phyloP scores from a whole-genome alignment of 2,329 filamentous ascomycete genomes.

The Penicillium sclerotigenum region DNA sequence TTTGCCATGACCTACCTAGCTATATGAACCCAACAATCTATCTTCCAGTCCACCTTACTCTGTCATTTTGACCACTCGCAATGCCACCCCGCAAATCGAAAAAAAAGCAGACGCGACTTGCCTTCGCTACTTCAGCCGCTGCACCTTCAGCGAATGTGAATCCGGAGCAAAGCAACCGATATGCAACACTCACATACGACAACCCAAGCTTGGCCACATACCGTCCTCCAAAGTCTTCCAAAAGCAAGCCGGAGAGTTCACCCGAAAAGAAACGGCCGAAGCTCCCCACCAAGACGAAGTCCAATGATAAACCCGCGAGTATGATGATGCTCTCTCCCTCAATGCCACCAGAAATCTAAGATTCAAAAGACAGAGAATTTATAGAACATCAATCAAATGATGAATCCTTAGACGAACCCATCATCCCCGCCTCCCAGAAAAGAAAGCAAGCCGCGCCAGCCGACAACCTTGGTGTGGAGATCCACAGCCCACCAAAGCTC shows the following conservation, averaged over 20 bases:
- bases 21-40: background rate
- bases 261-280: background rate
- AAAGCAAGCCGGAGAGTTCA: background rate
- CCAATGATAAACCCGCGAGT: background rate
- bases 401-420: slow-evolving; percentile 14
- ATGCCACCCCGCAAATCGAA: slow-evolving; percentile 33
- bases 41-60: background rate
- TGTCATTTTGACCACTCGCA: background rate
- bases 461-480: background rate
- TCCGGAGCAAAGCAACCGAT: slow-evolving; percentile 25
- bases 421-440: slow-evolving; percentile 6
- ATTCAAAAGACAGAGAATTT: background rate
- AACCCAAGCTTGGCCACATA: slow-evolving; percentile 26
- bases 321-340: background rate
- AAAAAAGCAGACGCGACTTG: slow-evolving; percentile 44
- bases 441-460: slow-evolving; percentile 5
- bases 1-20: background rate
- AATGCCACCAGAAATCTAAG: background rate
- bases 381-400: background rate
- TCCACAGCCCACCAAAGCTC: background rate
- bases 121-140: slow-evolving; percentile 39
- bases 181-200: slow-evolving; percentile 35
- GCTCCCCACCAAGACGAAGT: background rate
- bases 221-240: slow-evolving; percentile 4
- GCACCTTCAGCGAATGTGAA: slow-evolving; percentile 17